Base-by-base conservation (phyloP, 2,329 filamentous ascomycete genomes). In the Aspergillus sp. region DNA sequence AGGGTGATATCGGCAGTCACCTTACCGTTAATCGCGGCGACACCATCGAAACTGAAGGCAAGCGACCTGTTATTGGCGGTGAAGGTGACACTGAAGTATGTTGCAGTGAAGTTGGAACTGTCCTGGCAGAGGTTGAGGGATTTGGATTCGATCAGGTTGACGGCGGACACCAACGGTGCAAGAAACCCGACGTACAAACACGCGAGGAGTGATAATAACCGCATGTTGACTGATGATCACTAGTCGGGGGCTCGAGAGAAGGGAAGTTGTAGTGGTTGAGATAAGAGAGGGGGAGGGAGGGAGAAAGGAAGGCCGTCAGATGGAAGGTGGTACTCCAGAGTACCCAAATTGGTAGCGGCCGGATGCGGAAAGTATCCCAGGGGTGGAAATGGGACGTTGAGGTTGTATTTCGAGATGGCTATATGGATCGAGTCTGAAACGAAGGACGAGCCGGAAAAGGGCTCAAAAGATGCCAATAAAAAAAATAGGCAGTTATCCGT, bases 61-160 rank as follows among this genome's bases (percentile, higher is more conserved):
- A 90, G 75, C 33, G 81, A 83, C 56, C 76, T 76, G 70, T 94
- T 93, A 64, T 77, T 69, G 6, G 74, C 61, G 6, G 72, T 69
- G 63, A 82, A 82, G 48, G 76, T 64, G 40, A 95, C 86, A 56
- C 93, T 85, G 79, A 95, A 95, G 46, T 91, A 77, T 58, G 85
- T 90, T 57, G 90, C 90, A 6, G 86, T 86, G 66, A 96, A 93
- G 59, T 83, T 84, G 26, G 86, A 91, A 67, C 90, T 84, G 46
- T 81, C 74, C 74, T 90, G 86, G 69, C 90, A 96, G 37, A 85
- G 79, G 67, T 88, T 89, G 55, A 95, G 78, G 27, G 90, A 94
- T 62, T 79, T 87, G 44, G 90, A 93, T 57, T 83, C 76, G 59
- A 97, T 86, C 60, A 88, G 74, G 51, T 76, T 77, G 61, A 81